Evolutionary conservation across 352 stramenopile species (phyloP).

Genomic region (Phytophthora podocarpi): DNA sequence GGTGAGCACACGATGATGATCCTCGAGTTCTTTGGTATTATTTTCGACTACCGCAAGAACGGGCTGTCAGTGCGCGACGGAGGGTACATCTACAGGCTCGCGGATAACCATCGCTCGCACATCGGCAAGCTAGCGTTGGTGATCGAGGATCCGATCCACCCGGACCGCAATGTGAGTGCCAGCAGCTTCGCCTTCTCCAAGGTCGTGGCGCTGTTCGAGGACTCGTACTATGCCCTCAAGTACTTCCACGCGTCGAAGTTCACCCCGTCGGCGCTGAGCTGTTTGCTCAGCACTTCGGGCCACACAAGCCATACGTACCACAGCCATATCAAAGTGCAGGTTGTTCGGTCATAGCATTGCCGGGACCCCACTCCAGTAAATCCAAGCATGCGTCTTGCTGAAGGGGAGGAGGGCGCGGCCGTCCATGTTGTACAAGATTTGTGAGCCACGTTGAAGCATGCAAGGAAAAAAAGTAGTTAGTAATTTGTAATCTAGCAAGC

Average conservation of each 20-base stretch:
- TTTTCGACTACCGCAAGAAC: constrained; percentile 88
- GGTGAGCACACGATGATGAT: constrained; percentile 78
- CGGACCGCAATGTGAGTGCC: constrained; percentile 86
- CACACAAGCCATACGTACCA: constrained; percentile 48
- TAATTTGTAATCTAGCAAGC: constrained; percentile 39
- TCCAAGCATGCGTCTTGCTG: constrained; percentile 10
- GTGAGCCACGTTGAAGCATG: constrained; percentile 27
- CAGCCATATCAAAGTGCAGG: constrained; percentile 29
- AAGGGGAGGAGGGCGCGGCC: neutral
- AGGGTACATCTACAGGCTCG: constrained; percentile 86
- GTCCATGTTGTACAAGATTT: constrained; percentile 43
- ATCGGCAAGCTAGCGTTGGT: constrained; percentile 76
- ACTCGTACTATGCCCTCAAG: constrained; percentile 86
- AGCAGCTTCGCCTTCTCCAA: constrained; percentile 88
- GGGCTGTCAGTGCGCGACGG: constrained; percentile 84
- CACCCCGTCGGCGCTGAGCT: constrained; percentile 78
- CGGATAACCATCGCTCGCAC: constrained; percentile 50
- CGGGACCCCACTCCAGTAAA: constrained; percentile 6
- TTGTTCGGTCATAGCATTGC: constrained; percentile 29
- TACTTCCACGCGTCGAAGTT: constrained; percentile 84
- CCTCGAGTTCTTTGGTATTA: constrained; percentile 85
- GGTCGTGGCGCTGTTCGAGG: constrained; percentile 84
- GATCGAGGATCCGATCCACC: constrained; percentile 90
- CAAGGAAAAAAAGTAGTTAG: constrained; percentile 33
- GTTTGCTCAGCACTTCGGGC: constrained; percentile 68